These are phyloP conservation scores for Gossypium arboreum DNA, from an alignment of 345 rosid species.

Conservation along the genomic window DNA sequence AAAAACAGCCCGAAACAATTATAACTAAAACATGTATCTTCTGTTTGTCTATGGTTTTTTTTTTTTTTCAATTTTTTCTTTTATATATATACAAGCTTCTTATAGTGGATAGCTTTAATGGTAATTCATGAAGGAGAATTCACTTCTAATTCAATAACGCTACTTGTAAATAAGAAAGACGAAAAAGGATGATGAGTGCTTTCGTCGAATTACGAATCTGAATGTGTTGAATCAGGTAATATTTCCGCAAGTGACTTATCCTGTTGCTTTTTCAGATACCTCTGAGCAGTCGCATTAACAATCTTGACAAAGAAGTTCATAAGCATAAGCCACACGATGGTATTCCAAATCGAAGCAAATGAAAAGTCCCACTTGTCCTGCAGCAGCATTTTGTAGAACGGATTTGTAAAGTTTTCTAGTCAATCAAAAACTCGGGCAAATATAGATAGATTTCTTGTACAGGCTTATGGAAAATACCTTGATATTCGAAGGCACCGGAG, in stretches of 20 bases:
- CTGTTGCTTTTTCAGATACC: constrained; percentile 68
- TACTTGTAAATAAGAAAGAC: neutral
- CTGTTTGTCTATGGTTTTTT: neutral
- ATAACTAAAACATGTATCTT: constrained; percentile 12
- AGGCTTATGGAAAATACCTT: constrained; percentile 39
- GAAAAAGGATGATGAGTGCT: neutral
- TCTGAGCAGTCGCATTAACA: constrained; percentile 75
- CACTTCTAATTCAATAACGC: constrained; percentile 13
- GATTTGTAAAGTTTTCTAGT: neutral
- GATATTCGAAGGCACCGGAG: constrained; percentile 44
- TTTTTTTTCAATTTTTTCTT: constrained; percentile 13
- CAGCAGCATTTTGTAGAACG: constrained; percentile 27
- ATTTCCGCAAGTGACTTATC: constrained; percentile 48
- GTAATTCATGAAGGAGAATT: neutral
- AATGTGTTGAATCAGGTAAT: constrained; percentile 22
- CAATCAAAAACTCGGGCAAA: neutral
- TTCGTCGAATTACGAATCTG: constrained; percentile 29
- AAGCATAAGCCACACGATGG: constrained; percentile 94
- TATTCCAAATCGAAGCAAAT: constrained; percentile 75
- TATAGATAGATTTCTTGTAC: neutral
- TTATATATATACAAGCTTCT: constrained; percentile 29
- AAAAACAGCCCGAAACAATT: constrained; percentile 18
- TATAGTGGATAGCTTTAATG: constrained; percentile 5
- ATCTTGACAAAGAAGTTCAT: constrained; percentile 78
- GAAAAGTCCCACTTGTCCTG: constrained; percentile 82